Conservation (phyloP, 192 early-diverging fungal species). For the Entomortierella lignicola region DNA sequence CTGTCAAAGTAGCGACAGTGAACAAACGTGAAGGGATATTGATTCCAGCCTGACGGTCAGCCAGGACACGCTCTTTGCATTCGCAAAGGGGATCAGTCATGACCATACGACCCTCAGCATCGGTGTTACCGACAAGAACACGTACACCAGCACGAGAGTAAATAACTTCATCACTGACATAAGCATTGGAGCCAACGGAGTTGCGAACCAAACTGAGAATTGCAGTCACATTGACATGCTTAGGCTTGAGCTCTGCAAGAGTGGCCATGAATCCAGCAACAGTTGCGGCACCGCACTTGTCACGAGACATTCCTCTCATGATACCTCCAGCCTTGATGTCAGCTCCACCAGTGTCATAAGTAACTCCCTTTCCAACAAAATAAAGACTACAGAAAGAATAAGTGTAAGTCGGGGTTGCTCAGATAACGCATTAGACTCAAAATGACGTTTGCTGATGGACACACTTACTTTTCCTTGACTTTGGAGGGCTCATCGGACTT, state of each 20-base stretch:
- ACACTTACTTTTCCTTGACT: constrained; percentile 81
- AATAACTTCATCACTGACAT: constrained; percentile 87
- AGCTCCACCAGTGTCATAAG: constrained; percentile 91
- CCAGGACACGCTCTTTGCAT: constrained; percentile 78
- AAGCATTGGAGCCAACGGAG: constrained; percentile 81
- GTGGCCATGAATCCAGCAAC: constrained; percentile 87
- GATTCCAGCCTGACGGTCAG: constrained; percentile 61
- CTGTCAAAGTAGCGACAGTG: constrained; percentile 90
- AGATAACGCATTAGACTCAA: no score
- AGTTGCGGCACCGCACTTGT: constrained; percentile 89
- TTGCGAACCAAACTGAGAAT: constrained; percentile 86
- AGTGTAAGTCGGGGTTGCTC: not conserved
- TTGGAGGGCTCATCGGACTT: constrained; percentile 71
- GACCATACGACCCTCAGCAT: constrained; percentile 92
- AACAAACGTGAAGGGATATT: constrained; percentile 65
- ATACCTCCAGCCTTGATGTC: constrained; percentile 84
- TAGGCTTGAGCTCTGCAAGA: constrained; percentile 70
- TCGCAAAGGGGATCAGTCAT: constrained; percentile 84
- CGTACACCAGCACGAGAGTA: constrained; percentile 80
- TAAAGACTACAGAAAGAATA: constrained; percentile 65
- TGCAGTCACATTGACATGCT: constrained; percentile 75
- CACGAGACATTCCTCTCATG: constrained; percentile 91
- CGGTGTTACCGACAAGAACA: constrained; percentile 86
- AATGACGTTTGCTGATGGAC: no score
- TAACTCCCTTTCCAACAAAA: constrained; percentile 92